phyloP scores from a whole-genome alignment of 1,284 basidiomycete species.

The Pulveroboletus sp. region DNA sequence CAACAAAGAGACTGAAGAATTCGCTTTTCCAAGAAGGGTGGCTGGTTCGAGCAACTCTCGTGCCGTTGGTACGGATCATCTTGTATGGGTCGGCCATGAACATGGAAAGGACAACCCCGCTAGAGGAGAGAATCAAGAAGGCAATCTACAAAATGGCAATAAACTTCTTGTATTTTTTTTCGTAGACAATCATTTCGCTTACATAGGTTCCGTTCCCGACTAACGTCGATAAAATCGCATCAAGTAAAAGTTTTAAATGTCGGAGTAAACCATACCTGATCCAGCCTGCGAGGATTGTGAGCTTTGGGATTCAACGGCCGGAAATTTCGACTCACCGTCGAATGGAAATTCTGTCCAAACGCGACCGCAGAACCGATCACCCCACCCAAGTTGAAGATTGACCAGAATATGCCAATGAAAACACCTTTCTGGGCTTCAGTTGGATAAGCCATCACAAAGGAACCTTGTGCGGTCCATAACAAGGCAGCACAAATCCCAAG shows the following conservation, averaged over 20 bases:
- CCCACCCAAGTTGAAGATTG: slow-evolving; percentile 66
- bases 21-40: slow-evolving; percentile 42
- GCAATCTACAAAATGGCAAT: slow-evolving; percentile 27
- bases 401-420: slow-evolving; percentile 68
- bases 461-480: slow-evolving; percentile 68
- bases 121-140: slow-evolving; percentile 39
- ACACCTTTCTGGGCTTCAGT: slow-evolving; percentile 60
- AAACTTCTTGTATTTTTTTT: background rate
- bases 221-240: background rate
- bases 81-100: slow-evolving; percentile 39
- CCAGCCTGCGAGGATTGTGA: slow-evolving; percentile 18
- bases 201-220: slow-evolving; percentile 40
- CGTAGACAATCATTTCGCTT: background rate
- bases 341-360: slow-evolving; percentile 51
- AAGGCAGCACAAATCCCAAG: slow-evolving; percentile 67
- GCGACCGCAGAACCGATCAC: slow-evolving; percentile 65
- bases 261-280: slow-evolving; percentile 19
- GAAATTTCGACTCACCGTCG: slow-evolving; percentile 30
- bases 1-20: slow-evolving; percentile 37
- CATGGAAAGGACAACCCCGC: slow-evolving; percentile 37
- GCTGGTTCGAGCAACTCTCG: slow-evolving; percentile 29
- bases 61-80: slow-evolving; percentile 42
- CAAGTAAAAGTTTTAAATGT: background rate
- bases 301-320: background rate
- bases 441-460: slow-evolving; percentile 66